Evolutionary conservation across 1,284 basidiomycete species (phyloP), one percentile per base, ranked within the genome.

Genomic region (Trichosporon inkin): DNA sequence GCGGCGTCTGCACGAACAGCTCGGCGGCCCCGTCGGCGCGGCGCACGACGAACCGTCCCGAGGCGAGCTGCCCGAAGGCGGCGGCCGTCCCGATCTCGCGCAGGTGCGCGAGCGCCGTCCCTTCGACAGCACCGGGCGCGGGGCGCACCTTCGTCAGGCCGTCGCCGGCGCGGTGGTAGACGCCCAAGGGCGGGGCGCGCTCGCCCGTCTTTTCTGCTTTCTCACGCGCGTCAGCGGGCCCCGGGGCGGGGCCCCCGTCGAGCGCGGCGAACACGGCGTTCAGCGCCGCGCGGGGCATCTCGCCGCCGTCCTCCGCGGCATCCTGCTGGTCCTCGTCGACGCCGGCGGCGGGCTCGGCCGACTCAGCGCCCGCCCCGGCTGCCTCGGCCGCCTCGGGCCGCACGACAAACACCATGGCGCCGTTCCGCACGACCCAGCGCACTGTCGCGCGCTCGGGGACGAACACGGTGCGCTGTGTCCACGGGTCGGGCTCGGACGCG

Each of bases 1-100:
- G 69, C 14, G 62, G 71, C 5, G 73, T 65, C 14, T 66, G 38
- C 57, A 72, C 61, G 51, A 68, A 74, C 52, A 73, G 44, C 53
- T 69, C 66, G 39, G 34, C 39, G 13, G 19, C 58, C 7, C 35
- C 53, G 14, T 55, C 54, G 35, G 53, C 55, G 19, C 24, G 22
- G 6, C 28, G 28, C 57, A 67, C 67, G 14, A 69, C 57, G 24
- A 72, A 71, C 6, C 65, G 60, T 11, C 65, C 67, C 0, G 53
- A 22, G 0, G 65, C 41, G 2, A 69, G 65, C 37, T 68, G 67
- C 14, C 66, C 71, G 32, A 66, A 68, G 7, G 11, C 8, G 3
- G 14, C 10, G 0, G 71, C 61, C 53, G 71, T 71, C 3, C 34
- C 36, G 6, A 55, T 44, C 17, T 41, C 52, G 20, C 53, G 47